Base-by-base conservation (phyloP, 345 rosid species). In the Lumnitzera racemosa region DNA sequence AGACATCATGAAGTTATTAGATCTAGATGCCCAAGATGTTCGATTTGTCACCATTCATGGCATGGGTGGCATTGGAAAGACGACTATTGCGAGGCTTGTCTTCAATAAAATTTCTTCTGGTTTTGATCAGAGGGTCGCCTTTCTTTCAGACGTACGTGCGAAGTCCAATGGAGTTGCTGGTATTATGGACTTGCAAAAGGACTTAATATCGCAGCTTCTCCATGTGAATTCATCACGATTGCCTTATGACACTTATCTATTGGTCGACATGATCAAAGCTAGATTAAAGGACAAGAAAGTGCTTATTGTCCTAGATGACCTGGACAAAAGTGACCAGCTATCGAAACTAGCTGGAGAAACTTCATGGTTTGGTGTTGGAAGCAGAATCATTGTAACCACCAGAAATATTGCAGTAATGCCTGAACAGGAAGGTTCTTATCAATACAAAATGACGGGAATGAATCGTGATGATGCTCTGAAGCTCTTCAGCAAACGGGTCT, bases 391-490 rank as follows among this genome's bases (percentile, higher is more conserved):
- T 20, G 12, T 63, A 15, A 63, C 53, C 2, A 63, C 66, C 0
- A 4, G 53, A 0, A 47, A 63, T 13, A 50, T 65, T 23, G 51
- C 58, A 57, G n/a, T 62, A 10, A 51, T 69, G 13, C 55, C 49
- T 48, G 46, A 67, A 70, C n/a, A 55, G 17, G n/a, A 46, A 13
- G 27, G 36, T 17, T 61, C 31, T 46, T 27, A 14, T 47, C 67
- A 62, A 54, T 66, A 66, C 25, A 55, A 62, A 31, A 50, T 53
- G 23, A 14, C 49, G 46, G 56, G 49, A 48, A 47, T 71, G 56
- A 41, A 51, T 29, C 24, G 11, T 23, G n/a, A 29, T 1, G 59
- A 66, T 31, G 47, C 73, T 48, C 67, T 69, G 13, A 49, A 41
- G 25, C 73, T 69, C 55, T 36, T 36, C 11, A 36, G 43, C 7